phyloP scores from a whole-genome alignment of 75 land plant species.

The Azolla pinnata region DNA sequence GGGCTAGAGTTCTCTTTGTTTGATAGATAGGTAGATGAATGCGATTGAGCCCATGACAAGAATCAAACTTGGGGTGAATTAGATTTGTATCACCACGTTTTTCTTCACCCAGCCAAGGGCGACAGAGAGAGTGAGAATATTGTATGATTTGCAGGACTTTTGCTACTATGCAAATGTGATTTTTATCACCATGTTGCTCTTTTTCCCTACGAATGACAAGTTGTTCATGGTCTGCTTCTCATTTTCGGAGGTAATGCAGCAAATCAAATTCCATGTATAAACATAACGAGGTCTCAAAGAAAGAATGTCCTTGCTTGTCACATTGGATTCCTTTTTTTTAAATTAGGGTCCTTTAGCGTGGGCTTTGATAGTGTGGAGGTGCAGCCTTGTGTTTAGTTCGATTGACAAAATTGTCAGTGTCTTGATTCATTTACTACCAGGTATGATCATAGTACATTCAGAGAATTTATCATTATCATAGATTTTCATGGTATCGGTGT shows the following conservation, averaged over 20 bases:
- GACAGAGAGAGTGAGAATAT: background rate
- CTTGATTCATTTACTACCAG: constrained; percentile 92
- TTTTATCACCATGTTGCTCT: constrained; percentile 60
- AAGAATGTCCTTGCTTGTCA: too few relatives aligned
- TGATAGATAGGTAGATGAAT: too few relatives aligned
- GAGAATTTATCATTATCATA: too few relatives aligned
- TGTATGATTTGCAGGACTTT: constrained; percentile 55
- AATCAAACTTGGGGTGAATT: background rate
- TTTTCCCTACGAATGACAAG: constrained; percentile 75
- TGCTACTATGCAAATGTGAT: constrained; percentile 97
- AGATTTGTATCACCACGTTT: background rate
- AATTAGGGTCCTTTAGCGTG: constrained; percentile 96
- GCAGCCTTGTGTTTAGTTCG: constrained; percentile 94
- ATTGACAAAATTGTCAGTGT: constrained; percentile 92
- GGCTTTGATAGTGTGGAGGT: constrained; percentile 96
- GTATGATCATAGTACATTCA: constrained; percentile 45
- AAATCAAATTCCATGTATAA: too few relatives aligned
- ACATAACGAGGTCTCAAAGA: too few relatives aligned
- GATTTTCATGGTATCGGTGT: too few relatives aligned
- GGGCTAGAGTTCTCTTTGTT: too few relatives aligned
- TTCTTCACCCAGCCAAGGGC: background rate
- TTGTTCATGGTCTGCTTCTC: constrained; percentile 96
- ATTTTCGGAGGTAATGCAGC: constrained; percentile 70
- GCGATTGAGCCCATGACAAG: too few relatives aligned
- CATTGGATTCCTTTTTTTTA: too few relatives aligned